Conservation (phyloP, 2,329 filamentous ascomycete species). For the Arthrinium phaeospermum region DNA sequence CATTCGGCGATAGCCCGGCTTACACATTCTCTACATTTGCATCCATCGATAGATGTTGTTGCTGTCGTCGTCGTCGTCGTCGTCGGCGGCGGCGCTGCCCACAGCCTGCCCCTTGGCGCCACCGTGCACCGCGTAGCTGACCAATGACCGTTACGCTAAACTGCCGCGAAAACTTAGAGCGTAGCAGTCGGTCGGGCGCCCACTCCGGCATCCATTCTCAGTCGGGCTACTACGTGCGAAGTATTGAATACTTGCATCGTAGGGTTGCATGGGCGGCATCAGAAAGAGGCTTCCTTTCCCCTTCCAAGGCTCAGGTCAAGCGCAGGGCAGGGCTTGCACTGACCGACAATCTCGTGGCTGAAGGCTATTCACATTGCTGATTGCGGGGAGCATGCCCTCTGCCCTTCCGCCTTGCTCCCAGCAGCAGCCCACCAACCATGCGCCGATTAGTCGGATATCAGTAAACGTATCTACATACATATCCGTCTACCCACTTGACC, state of each 20-base stretch:
- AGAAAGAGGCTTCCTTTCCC: not conserved
- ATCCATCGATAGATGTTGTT: not conserved
- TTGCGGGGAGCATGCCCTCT: not conserved
- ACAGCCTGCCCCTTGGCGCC: not conserved
- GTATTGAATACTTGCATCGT: conserved; percentile 12
- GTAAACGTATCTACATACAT: conserved; percentile 9
- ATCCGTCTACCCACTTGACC: not conserved
- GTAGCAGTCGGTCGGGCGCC: conserved; percentile 8
- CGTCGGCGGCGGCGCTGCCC: not conserved
- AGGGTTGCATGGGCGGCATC: conserved; percentile 12
- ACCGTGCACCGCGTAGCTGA: conserved; percentile 1
- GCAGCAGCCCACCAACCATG: not conserved
- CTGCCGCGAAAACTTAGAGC: conserved; percentile 8
- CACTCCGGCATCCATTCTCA: conserved; percentile 10
- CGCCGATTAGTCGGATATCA: conserved; percentile 17
- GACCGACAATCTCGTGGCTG: not conserved
- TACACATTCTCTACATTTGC: not conserved
- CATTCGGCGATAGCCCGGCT: not conserved
- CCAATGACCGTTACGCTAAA: not conserved
- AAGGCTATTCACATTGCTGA: not conserved
- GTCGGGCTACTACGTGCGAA: conserved; percentile 8
- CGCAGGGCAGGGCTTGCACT: conserved; percentile 10
- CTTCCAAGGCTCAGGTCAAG: conserved; percentile 1
- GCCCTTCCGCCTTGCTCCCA: not conserved
- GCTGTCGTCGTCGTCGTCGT: not conserved